A percentile compares a stretch with the other conserved stretches of the same genome.
phyloP scores from a whole-genome alignment of 2,329 filamentous ascomycete genomes.

The Penicillium sp. region DNA sequence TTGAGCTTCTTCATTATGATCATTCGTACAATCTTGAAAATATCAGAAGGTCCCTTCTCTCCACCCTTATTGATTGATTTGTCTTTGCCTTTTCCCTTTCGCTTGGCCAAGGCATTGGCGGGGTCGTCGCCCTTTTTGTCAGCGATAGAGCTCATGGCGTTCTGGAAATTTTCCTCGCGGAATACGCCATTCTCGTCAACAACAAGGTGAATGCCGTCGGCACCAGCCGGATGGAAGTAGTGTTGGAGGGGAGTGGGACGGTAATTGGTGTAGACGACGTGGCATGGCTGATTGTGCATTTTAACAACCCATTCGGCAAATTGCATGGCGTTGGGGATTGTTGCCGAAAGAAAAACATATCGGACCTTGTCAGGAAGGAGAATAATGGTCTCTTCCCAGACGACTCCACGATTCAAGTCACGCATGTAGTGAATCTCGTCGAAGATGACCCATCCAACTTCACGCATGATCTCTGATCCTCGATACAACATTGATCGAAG shows the following conservation, averaged over 20 bases:
- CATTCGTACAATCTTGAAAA: slow-evolving; percentile 98
- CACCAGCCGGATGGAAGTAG: slow-evolving; percentile 92
- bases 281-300: slow-evolving; percentile 93
- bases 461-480: slow-evolving; percentile 98
- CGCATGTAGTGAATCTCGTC: slow-evolving; percentile 99
- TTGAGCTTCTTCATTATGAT: slow-evolving; percentile 97
- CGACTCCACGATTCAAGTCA: slow-evolving; percentile 80
- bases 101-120: slow-evolving; percentile 69
- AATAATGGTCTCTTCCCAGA: slow-evolving; percentile 99
- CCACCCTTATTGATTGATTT: slow-evolving; percentile 89
- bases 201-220: slow-evolving; percentile 85
- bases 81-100: slow-evolving; percentile 82
- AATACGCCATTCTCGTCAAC: slow-evolving; percentile 97
- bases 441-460: slow-evolving; percentile 97
- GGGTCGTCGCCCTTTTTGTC: slow-evolving; percentile 82
- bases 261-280: slow-evolving; percentile 99
- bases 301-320: slow-evolving; percentile 99
- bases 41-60: slow-evolving; percentile 66
- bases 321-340: slow-evolving; percentile 97
- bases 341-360: slow-evolving; percentile 96
- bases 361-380: slow-evolving; percentile 95
- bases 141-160: slow-evolving; percentile 84
- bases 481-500: slow-evolving; percentile 96
- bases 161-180: slow-evolving; percentile 94
- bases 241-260: slow-evolving; percentile 93